These are phyloP conservation scores for Peniophora sp. DNA, from an alignment of 1,284 basidiomycete genomes.

Conservation along the genomic window DNA sequence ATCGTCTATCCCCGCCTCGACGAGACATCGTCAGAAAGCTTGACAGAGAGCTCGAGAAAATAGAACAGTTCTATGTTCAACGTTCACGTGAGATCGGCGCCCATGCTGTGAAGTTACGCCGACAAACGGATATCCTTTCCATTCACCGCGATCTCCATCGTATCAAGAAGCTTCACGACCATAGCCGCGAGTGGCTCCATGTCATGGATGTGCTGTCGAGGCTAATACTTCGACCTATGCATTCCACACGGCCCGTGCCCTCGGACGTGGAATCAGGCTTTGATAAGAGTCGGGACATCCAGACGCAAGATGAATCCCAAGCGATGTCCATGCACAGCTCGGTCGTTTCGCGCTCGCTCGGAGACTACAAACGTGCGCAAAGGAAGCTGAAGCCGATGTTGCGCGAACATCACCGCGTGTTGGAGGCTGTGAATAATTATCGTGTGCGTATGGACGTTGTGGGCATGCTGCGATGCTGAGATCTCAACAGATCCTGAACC, in stretches of 20 bases:
- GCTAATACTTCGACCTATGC: no score
- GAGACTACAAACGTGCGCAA: conserved; percentile 77
- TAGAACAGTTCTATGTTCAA: conserved; percentile 75
- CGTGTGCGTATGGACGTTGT: conserved; percentile 39
- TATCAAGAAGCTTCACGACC: conserved; percentile 17
- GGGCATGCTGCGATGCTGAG: not conserved
- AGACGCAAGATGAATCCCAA: no score
- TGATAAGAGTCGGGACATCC: not conserved
- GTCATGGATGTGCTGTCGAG: no score
- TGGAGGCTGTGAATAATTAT: conserved; percentile 84
- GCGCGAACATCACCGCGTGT: conserved; percentile 75
- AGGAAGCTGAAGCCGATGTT: conserved; percentile 78
- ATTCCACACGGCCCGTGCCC: not conserved
- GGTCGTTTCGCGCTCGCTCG: not conserved
- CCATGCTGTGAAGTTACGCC: conserved; percentile 11
- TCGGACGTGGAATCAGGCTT: not conserved
- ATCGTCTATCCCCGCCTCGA: conserved; percentile 51
- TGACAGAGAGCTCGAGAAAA: conserved; percentile 72
- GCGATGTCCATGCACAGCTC: not conserved
- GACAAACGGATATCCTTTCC: conserved; percentile 69
- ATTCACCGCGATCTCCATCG: conserved; percentile 64
- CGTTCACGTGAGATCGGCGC: conserved; percentile 57
- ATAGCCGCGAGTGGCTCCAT: no score
- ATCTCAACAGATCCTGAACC: conserved; percentile 67
- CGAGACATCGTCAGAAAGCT: conserved; percentile 67